phyloP scores from a whole-genome alignment of 2,329 filamentous ascomycete species.

The Phaeophleospora eucalypticola region DNA sequence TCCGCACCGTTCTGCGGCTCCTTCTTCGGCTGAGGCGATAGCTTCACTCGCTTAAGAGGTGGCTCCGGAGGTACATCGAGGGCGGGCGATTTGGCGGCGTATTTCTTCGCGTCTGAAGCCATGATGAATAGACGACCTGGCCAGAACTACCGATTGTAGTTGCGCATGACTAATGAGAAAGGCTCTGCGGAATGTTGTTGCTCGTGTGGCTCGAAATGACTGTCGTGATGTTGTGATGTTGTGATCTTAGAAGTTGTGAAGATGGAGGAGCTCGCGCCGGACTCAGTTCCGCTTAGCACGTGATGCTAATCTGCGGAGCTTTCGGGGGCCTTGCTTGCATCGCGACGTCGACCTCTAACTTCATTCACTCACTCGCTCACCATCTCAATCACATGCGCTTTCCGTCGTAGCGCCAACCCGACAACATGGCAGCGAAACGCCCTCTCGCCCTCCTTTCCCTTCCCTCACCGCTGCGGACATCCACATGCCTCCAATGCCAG shows the following conservation, averaged over 20 bases:
- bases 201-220: too few relatives aligned
- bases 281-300: too few relatives aligned
- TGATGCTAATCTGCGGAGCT: not conserved
- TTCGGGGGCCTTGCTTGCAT: not conserved
- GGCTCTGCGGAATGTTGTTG: too few relatives aligned
- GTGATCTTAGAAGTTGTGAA: too few relatives aligned
- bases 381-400: not conserved
- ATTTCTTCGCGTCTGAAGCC: conserved; percentile 1
- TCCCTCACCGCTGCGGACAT: conserved; percentile 20
- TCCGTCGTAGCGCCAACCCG: not conserved
- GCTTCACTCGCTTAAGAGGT: conserved; percentile 30
- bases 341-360: not conserved
- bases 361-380: not conserved
- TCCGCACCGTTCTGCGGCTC: conserved; percentile 8
- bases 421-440: conserved; percentile 28
- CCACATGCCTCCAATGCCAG: conserved; percentile 20
- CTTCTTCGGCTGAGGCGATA: conserved; percentile 12
- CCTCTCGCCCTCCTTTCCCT: conserved; percentile 23
- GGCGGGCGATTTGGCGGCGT: conserved; percentile 25
- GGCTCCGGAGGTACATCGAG: conserved; percentile 32
- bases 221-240: too few relatives aligned
- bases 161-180: too few relatives aligned
- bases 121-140: not conserved
- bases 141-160: too few relatives aligned
- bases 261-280: too few relatives aligned